phyloP scores from a whole-genome alignment of 768 basidiomycete species.

The Neoboletus brunneissimus region DNA sequence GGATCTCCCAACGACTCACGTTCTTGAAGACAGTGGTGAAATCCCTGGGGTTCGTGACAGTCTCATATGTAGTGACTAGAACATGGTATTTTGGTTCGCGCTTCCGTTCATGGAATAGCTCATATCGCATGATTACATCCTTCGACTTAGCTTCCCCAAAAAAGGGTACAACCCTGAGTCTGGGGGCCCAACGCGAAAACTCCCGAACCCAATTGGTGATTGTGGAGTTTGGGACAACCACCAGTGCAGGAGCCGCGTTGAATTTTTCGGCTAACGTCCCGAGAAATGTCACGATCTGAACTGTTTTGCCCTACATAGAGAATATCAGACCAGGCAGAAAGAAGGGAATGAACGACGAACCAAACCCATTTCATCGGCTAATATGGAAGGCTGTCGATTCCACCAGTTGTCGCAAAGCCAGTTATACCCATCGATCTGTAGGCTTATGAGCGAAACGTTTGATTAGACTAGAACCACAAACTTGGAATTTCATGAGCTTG shows the following conservation, averaged over 20 bases:
- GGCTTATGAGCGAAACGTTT: conserved; percentile 4
- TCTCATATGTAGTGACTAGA: conserved; percentile 90
- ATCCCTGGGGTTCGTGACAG: conserved; percentile 66
- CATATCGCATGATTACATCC: conserved; percentile 77
- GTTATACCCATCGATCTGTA: conserved; percentile 73
- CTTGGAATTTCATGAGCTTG: conserved; percentile 87
- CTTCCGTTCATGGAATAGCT: conserved; percentile 61
- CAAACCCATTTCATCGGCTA: conserved; percentile 98
- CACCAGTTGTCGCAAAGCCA: conserved; percentile 90
- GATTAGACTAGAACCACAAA: conserved; percentile 30
- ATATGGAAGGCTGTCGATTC: conserved; percentile 77
- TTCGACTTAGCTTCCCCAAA: conserved; percentile 79
- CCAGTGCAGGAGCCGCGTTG: conserved; percentile 72
- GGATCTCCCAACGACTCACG: conserved; percentile 88
- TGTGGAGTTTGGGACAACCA: conserved; percentile 96
- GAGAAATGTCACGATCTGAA: conserved; percentile 85
- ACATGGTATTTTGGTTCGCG: conserved; percentile 78
- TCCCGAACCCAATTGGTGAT: conserved; percentile 95
- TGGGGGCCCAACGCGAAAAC: conserved; percentile 73
- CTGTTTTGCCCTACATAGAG: conserved; percentile 73
- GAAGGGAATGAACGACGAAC: conserved; percentile 38
- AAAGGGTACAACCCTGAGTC: conserved; percentile 76
- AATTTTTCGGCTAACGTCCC: conserved; percentile 58
- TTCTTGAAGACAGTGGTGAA: conserved; percentile 73
- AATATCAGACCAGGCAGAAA: conserved; percentile 5